A percentile compares a stretch with the other conserved stretches of the same genome.
These are phyloP conservation scores for Ganoderma leucocontextum DNA, from an alignment of 1,284 basidiomycete genomes.

Conservation along the genomic window DNA sequence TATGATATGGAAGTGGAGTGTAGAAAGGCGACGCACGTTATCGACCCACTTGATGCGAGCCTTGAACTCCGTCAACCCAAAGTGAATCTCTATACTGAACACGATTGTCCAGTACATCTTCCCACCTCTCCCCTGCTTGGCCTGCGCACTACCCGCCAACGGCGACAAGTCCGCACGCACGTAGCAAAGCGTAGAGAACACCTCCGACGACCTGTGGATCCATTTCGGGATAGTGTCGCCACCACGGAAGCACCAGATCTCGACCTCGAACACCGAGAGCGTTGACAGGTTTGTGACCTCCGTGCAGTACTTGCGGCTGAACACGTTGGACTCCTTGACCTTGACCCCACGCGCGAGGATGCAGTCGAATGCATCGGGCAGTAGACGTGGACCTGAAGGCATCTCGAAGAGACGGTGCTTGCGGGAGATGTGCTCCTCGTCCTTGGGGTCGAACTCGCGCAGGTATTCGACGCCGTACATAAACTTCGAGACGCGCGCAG, in stretches of 20 bases:
- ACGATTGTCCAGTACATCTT: slow-evolving; percentile 83
- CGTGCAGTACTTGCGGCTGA: slow-evolving; percentile 81
- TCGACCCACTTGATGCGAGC: slow-evolving; percentile 84
- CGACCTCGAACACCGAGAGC: slow-evolving; percentile 80
- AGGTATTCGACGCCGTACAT: slow-evolving; percentile 84
- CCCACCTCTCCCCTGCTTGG: slow-evolving; percentile 68
- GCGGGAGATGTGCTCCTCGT: slow-evolving; percentile 71
- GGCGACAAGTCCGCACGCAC: slow-evolving; percentile 79
- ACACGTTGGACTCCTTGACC: slow-evolving; percentile 82
- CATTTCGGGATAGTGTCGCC: slow-evolving; percentile 72
- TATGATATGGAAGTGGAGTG: neutral
- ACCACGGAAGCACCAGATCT: slow-evolving; percentile 82
- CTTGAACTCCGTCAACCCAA: slow-evolving; percentile 81
- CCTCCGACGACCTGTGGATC: slow-evolving; percentile 68
- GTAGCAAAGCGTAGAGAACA: slow-evolving; percentile 78
- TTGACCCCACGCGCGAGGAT: slow-evolving; percentile 69
- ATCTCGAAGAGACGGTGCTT: slow-evolving; percentile 74
- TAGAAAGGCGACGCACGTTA: slow-evolving; percentile 55
- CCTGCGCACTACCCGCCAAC: slow-evolving; percentile 69
- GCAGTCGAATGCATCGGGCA: slow-evolving; percentile 83
- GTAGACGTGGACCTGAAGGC: slow-evolving; percentile 74
- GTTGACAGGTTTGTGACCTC: slow-evolving; percentile 78
- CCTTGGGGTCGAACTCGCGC: slow-evolving; percentile 67
- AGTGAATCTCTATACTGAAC: slow-evolving; percentile 83
- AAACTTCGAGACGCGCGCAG: slow-evolving; percentile 77